Base-by-base conservation (phyloP, 306 rosid species). In the Corylus avellana region DNA sequence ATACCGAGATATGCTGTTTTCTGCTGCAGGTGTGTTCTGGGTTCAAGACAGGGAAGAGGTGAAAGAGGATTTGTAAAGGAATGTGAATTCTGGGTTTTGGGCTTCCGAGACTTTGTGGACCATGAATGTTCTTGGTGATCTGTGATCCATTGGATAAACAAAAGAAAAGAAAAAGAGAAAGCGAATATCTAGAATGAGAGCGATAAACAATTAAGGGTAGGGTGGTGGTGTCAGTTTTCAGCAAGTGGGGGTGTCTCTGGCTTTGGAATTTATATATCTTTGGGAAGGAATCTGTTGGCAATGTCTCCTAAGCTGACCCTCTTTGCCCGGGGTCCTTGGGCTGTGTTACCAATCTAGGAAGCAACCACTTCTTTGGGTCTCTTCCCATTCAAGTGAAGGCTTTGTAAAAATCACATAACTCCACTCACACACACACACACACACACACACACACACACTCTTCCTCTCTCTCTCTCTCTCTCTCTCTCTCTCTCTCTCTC, bases 211-310 rank as follows among this genome's bases (percentile, higher is more conserved):
- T 74, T 63, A 55, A 20, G 70, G 62, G 42, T 74, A 39, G 86
- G 90, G 87, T 82, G 90, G 94, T 89, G 85, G 93, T 90, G 96
- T 89, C 96, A 86, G 96, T 81, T 77, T 80, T 47, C 84, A 85
- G 89, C 86, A 87, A 94, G 91, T 89, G 96, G 92, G 92, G 62
- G 73, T 81, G 86, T 86, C 84, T 86, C 84, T 68, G 84, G 82
- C 84, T 85, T 81, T 79, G 85, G 87, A 87, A 85, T 63, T 81
- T 85, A 61, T 84, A 72, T 73, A 75, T 63, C 85, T 84, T 81
- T 82, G 72, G 49, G 76, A 22, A 37, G 80, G 80, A 77, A 77
- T 72, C 76, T 92, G 86, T 81, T 87, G 84, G 80, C 83, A 84
- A 72, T 91, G 92, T 89, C 94, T 85, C 88, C 87, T 85, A 72